Conservation (phyloP, 495 filamentous ascomycete species). For the Neurospora sp. region DNA sequence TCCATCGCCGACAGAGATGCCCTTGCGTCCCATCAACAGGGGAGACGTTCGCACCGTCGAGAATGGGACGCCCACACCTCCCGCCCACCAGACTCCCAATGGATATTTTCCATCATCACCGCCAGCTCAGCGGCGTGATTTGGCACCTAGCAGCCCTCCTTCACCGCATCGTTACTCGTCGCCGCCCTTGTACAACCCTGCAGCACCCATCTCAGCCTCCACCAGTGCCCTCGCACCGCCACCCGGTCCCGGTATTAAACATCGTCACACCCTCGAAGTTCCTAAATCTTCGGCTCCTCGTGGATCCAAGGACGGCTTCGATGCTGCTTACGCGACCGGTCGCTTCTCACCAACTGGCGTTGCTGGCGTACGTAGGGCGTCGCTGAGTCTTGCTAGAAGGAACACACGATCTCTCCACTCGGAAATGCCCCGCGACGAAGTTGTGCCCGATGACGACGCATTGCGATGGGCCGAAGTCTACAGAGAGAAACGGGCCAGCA, state of each 20-base stretch:
- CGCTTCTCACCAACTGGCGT: constrained; percentile 70
- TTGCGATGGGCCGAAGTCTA: constrained; percentile 87
- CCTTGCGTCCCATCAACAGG: constrained; percentile 21
- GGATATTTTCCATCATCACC: neutral
- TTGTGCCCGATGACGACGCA: constrained; percentile 77
- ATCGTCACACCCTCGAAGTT: constrained; percentile 88
- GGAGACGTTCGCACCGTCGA: constrained; percentile 23
- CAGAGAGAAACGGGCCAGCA: constrained; percentile 78
- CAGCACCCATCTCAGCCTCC: constrained; percentile 30
- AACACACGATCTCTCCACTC: constrained; percentile 78
- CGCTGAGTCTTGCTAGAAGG: constrained; percentile 67
- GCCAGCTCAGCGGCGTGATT: neutral
- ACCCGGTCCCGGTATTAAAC: constrained; percentile 47
- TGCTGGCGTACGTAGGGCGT: constrained; percentile 59
- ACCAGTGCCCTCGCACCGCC: constrained; percentile 37
- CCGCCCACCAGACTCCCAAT: constrained; percentile 8
- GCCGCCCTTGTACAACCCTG: constrained; percentile 48
- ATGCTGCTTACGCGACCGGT: constrained; percentile 59
- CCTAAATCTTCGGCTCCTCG: constrained; percentile 45
- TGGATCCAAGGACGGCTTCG: constrained; percentile 48
- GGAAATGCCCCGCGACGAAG: constrained; percentile 71
- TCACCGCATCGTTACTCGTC: constrained; percentile 63
- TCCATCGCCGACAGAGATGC: constrained; percentile 23
- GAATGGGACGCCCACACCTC: constrained; percentile 10
- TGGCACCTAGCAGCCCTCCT: neutral